Evolutionary conservation across 108 stramenopile genomes (phyloP), one percentile per base, ranked within the genome.

Genomic region (Fragilaria radians): DNA sequence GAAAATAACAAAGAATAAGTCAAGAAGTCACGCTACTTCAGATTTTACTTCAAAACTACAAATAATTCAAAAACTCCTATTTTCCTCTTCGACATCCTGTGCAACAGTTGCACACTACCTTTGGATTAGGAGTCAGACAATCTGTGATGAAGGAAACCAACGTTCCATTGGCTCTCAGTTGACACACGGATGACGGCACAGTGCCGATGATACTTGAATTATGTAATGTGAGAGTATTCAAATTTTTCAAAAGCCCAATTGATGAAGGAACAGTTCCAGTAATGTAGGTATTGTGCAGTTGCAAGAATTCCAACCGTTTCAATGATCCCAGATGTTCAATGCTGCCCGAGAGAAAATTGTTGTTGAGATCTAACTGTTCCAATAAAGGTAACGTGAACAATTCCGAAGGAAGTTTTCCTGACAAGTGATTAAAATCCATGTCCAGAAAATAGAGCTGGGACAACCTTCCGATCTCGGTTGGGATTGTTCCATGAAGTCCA

Each of bases 201-300:
- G 26, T 46, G 45, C 79, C 79, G 3, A 52, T 48, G 30, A 76
- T 71, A 28, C 36, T 29, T 19, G 67, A 71, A 14, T 46, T 28
- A 31, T 80, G 68, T 4, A 80, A 33, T 1, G 74, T 76, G 48
- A 80, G 72, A 29, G 65, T 75, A 19, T 63, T 49, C 31, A 91
- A 54, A 22, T 58, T 62, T 1, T 48, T 42, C 33, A 77, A 73
- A 55, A 51, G 47, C 4, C 86, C 85, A 24, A 86, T 46, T 17
- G 57, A 75, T 17, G 68, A 58, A 1, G 85, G 86, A 52, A 91
- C 79, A 3, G 82, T 74, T 22, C 82, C 84, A 5, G 72, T 62
- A 23, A 87, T 14, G 23, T 62, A 9, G 32, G 81, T 87, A 52
- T 34, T 24, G 17, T 57, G 80, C 3, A 81, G 27, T 55, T 81